Conservation (phyloP, 306 rosid species). For the Trichosanthes cucumerina region DNA sequence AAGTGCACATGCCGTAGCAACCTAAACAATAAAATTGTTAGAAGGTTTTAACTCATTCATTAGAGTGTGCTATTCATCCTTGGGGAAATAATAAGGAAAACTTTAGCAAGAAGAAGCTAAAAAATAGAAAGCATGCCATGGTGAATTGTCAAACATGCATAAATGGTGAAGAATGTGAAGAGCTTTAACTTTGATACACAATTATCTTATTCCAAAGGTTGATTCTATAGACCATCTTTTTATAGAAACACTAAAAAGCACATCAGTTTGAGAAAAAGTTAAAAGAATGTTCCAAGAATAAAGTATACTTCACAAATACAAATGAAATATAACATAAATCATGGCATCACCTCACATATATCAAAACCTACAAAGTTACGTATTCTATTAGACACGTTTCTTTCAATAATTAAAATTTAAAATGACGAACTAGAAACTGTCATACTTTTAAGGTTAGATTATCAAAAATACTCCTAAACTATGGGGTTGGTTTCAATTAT, state of each 20-base stretch:
- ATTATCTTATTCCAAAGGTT: not conserved
- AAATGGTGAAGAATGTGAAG: not conserved
- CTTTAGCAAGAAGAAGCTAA: not conserved
- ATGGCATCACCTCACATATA: not conserved
- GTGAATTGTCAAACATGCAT: not conserved
- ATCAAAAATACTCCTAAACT: too few species aligned
- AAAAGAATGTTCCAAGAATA: not conserved
- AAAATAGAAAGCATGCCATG: not conserved
- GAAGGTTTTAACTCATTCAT: not conserved
- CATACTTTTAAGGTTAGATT: too few species aligned
- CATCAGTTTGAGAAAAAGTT: not conserved
- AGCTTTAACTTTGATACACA: not conserved
- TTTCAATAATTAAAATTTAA: not conserved
- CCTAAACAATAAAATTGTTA: conserved; percentile 31
- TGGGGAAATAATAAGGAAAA: not conserved
- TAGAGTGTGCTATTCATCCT: not conserved
- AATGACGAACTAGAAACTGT: not conserved
- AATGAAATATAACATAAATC: not conserved
- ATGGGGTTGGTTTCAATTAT: too few species aligned
- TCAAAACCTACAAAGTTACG: not conserved
- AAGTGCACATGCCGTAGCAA: conserved; percentile 77
- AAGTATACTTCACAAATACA: not conserved
- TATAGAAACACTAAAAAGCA: not conserved
- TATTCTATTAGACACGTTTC: not conserved
- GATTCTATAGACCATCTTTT: not conserved